A percentile compares a stretch with the other conserved stretches of the same genome.
Evolutionary conservation across 78 protist genomes (phyloP).

Genomic region (Planoprotostelium fungivorum): DNA sequence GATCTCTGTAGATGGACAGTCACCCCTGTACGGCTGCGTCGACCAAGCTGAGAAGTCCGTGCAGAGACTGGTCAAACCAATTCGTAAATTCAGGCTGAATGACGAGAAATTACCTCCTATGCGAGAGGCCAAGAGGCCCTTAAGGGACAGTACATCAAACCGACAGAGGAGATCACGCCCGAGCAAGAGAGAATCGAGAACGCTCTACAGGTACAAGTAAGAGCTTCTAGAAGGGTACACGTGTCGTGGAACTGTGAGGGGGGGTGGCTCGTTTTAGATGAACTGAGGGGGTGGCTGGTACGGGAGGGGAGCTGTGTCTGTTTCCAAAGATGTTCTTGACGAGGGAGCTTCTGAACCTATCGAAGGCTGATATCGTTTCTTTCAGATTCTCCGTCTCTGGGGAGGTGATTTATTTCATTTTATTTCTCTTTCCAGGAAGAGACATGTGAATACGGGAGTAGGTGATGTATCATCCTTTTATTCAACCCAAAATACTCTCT

Average conservation of each 20-base stretch:
- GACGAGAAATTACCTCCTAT: slow-evolving; percentile 32
- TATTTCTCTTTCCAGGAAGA: too few species aligned
- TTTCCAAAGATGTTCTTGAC: background rate
- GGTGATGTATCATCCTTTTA: too few species aligned
- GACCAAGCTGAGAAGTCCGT: background rate
- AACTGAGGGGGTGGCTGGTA: background rate
- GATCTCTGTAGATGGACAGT: too few species aligned
- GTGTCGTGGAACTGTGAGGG: background rate
- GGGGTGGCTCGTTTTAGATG: background rate
- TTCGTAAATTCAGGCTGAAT: background rate
- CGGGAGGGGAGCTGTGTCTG: background rate
- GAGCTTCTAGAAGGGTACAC: background rate
- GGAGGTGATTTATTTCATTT: background rate
- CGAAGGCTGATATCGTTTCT: background rate
- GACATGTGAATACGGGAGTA: too few species aligned
- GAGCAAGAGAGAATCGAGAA: background rate
- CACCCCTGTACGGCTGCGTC: background rate
- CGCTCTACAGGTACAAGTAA: background rate
- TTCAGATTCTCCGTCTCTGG: background rate
- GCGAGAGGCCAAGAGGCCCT: slow-evolving; percentile 35
- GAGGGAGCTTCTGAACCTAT: background rate
- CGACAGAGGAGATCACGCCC: slow-evolving; percentile 23
- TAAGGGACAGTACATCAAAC: slow-evolving; percentile 63
- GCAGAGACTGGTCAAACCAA: background rate
- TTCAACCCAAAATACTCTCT: too few species aligned